phyloP scores from a whole-genome alignment of 768 basidiomycete genomes.

The Panellus pusillus region DNA sequence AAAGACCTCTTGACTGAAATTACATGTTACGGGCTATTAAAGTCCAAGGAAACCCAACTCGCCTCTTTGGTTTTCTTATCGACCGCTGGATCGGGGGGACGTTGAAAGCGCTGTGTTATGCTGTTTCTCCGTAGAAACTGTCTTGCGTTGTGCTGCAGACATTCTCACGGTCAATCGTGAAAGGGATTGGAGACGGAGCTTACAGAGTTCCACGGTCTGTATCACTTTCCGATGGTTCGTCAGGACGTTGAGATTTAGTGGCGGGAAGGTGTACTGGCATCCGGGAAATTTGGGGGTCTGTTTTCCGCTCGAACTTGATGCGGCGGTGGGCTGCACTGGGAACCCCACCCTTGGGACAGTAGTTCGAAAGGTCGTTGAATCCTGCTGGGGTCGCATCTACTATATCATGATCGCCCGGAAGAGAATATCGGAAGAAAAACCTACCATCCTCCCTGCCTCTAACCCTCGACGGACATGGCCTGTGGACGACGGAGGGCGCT shows the following conservation, averaged over 20 bases:
- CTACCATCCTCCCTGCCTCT: constrained; percentile 11
- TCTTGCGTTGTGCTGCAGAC: constrained; percentile 1
- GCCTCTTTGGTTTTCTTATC: constrained; percentile 19
- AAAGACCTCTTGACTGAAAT: constrained; percentile 16
- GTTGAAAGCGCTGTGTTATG: background rate
- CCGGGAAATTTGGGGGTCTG: constrained; percentile 18
- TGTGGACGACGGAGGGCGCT: constrained; percentile 5
- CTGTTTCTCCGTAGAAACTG: background rate
- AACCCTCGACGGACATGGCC: background rate
- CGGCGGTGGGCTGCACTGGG: constrained; percentile 9
- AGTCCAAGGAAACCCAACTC: background rate
- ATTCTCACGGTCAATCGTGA: background rate
- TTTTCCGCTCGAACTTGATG: constrained; percentile 21
- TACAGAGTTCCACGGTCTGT: constrained; percentile 16
- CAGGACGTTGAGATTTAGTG: constrained; percentile 8
- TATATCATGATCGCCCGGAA: background rate
- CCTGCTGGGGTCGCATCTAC: constrained; percentile 12
- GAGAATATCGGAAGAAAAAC: background rate
- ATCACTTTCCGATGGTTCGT: constrained; percentile 19
- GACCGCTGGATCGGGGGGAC: background rate
- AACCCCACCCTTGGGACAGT: background rate
- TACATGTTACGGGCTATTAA: background rate
- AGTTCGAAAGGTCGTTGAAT: background rate
- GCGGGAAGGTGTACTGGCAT: constrained; percentile 22
- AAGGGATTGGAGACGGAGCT: background rate